A percentile compares a stretch with the other conserved stretches of the same genome.
Conservation (phyloP, 331 rosid genomes). For the Spiraea crenata region DNA sequence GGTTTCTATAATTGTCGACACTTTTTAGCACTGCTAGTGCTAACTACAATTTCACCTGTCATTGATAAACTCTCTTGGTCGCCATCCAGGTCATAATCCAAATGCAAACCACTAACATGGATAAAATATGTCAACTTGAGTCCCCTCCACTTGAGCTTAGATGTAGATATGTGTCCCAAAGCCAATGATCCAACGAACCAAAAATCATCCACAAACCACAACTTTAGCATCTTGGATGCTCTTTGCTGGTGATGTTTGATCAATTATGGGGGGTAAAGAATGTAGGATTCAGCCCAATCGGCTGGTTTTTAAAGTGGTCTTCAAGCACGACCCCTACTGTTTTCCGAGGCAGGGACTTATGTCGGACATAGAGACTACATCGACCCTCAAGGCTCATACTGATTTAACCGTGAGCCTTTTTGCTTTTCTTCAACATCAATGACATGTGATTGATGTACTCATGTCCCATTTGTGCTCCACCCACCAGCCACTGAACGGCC, state of each 20-base stretch:
- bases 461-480: conserved; percentile 51
- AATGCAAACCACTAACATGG: conserved; percentile 8
- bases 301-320: conserved; percentile 6
- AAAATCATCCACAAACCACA: conserved; percentile 1
- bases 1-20: not conserved
- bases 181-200: not conserved
- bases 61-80: not conserved
- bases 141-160: not conserved
- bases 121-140: conserved; percentile 7
- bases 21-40: not conserved
- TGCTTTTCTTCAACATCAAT: conserved; percentile 73
- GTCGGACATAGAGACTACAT: conserved; percentile 1
- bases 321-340: not conserved
- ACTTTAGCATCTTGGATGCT: conserved; percentile 8
- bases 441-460: conserved; percentile 70
- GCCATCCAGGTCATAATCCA: conserved; percentile 5
- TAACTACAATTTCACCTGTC: not conserved
- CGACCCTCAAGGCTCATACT: not conserved
- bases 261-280: not conserved
- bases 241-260: conserved; percentile 1
- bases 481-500: conserved; percentile 88
- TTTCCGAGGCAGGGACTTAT: not conserved
- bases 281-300: not conserved
- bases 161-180: not conserved
- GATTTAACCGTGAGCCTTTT: conserved; percentile 58